Conservation (phyloP, 106 monocot genomes). For the Dendrobium catenatum region DNA sequence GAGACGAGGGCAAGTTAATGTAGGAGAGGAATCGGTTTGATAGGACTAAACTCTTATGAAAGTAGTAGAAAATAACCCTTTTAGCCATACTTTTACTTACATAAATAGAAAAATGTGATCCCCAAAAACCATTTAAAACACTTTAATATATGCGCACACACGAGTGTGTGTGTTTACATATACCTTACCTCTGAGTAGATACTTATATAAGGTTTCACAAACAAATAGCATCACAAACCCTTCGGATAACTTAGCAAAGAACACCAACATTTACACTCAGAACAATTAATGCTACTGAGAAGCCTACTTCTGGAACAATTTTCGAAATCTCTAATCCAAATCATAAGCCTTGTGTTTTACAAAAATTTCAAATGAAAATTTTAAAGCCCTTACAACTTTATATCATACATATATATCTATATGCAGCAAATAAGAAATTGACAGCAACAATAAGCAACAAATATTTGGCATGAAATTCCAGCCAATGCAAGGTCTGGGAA, state of each 20-base stretch:
- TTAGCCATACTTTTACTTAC: too few relatives aligned
- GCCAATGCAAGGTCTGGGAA: background rate
- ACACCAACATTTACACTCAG: background rate
- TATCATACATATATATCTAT: background rate
- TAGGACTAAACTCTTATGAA: too few relatives aligned
- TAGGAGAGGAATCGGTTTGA: too few relatives aligned
- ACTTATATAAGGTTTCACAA: background rate
- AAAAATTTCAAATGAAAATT: background rate
- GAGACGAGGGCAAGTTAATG: too few relatives aligned
- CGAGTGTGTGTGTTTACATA: too few relatives aligned
- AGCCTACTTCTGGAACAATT: too few relatives aligned
- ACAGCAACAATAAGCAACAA: too few relatives aligned
- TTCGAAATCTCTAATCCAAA: too few relatives aligned
- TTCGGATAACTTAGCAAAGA: background rate
- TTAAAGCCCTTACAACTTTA: background rate
- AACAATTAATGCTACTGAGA: background rate
- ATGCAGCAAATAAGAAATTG: background rate
- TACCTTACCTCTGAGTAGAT: background rate
- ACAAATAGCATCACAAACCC: background rate
- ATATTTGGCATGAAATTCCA: background rate
- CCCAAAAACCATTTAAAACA: too few relatives aligned
- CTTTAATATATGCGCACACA: too few relatives aligned
- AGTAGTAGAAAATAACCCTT: too few relatives aligned
- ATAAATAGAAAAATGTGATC: too few relatives aligned
- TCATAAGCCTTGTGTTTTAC: background rate